Conservation (phyloP, 495 filamentous ascomycete genomes). For the Hypoxylon rickii region DNA sequence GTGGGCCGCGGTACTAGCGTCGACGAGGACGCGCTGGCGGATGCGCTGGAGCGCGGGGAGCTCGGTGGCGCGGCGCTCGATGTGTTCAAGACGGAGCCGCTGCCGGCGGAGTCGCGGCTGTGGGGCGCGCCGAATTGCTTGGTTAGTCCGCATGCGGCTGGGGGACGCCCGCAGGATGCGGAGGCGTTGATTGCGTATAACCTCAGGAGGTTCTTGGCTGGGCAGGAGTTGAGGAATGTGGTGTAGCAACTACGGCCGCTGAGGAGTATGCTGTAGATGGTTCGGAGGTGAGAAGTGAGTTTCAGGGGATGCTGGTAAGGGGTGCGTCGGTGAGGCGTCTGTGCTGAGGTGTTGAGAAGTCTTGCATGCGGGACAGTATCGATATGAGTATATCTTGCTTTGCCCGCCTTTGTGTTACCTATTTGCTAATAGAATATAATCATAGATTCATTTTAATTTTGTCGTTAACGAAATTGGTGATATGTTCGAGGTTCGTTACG, state of each 20-base stretch:
- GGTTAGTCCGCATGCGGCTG: conserved; percentile 52
- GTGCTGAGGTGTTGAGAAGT: too few relatives aligned
- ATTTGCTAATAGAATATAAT: too few relatives aligned
- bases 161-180: conserved; percentile 57
- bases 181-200: conserved; percentile 60
- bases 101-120: conserved; percentile 45
- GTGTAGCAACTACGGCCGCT: conserved; percentile 31
- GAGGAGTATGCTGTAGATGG: conserved; percentile 28
- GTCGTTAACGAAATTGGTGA: background rate
- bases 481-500: too few relatives aligned
- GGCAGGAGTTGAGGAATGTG: conserved; percentile 57
- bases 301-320: background rate
- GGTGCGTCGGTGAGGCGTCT: too few relatives aligned
- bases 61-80: conserved; percentile 73
- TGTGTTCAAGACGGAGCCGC: conserved; percentile 79
- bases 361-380: too few relatives aligned
- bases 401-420: too few relatives aligned
- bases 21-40: conserved; percentile 77
- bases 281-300: too few relatives aligned
- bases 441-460: background rate
- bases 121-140: conserved; percentile 47
- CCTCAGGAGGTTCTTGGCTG: conserved; percentile 55
- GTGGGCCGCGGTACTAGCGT: conserved; percentile 80
- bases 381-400: too few relatives aligned
- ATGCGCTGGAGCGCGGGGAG: conserved; percentile 68